Base-by-base conservation (phyloP, 1,284 basidiomycete species). In the Melampsora abietis-canadensis region DNA sequence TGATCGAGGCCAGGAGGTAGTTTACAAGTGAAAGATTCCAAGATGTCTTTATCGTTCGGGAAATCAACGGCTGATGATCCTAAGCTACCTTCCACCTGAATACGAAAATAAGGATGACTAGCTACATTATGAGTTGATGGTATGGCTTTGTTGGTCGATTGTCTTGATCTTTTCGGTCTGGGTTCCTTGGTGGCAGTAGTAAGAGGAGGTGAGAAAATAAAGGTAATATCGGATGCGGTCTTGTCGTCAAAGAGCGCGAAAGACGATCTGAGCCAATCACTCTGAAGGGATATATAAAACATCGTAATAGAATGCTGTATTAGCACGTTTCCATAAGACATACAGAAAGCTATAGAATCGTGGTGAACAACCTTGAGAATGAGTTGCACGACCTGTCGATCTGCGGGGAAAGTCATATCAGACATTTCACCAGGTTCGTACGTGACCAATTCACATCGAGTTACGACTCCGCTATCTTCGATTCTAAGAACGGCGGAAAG, bases 211-310 rank as follows among this genome's bases (percentile, higher is more conserved):
- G 69, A 40, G 34, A 73, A 73, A 59, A 59, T 73, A 31, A 73
- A 66, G 30, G 69, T 59, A 6, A 73, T 66, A 17, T 66, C 62
- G 10, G 61, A 24, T 14, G 48, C 61, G 27, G 59, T 73, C 54
- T 73, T 73, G 4, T 73, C 69, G 40, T 73, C 69, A 47, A 73
- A 73, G 57, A 65, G 69, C 19, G 63, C 64, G 19, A 73, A 65
- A 57, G 69, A 61, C 19, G 69, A 73, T 19, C 62, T 64, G 14
- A 73, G 51, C 62, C 61, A 65, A 66, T 73, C 69, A 44, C 69
- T 65, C 69, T 73, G 46, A 4, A 62, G 24, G 19, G 30, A n/a
- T 44, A 30, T 7, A 37, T 34, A 8, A 2, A 44, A 30, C 59
- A 8, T 24, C n/a, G n/a, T n/a, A n/a, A n/a, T n/a, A n/a, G n/a